Conservation (phyloP, 371 early-diverging fungal genomes). For the Funneliformis caledonium region DNA sequence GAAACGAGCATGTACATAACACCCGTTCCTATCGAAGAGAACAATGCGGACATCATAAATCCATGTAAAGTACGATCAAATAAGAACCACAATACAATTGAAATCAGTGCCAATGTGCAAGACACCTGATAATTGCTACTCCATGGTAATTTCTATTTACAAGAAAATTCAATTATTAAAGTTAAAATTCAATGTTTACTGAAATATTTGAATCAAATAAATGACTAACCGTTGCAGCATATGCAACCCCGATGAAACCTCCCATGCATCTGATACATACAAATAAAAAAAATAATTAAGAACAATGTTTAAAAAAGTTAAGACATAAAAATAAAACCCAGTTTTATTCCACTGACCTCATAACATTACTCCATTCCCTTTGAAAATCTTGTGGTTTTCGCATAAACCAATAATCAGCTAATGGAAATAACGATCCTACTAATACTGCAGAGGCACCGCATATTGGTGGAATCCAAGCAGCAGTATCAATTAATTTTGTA, state of each 20-base stretch:
- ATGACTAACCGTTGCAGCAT: constrained; percentile 51
- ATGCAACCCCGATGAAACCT: constrained; percentile 63
- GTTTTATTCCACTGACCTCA: constrained; percentile 45
- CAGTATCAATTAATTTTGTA: constrained; percentile 51
- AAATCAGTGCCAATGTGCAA: constrained; percentile 56
- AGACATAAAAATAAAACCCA: too few species aligned
- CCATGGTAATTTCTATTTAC: constrained; percentile 55
- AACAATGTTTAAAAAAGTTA: neutral
- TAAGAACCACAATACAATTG: constrained; percentile 62
- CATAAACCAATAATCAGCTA: constrained; percentile 51
- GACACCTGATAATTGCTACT: constrained; percentile 56
- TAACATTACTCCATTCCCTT: constrained; percentile 58
- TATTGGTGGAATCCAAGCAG: constrained; percentile 58
- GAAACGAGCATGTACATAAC: constrained; percentile 56
- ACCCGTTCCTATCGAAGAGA: constrained; percentile 57
- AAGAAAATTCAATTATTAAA: neutral
- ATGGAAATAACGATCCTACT: constrained; percentile 59
- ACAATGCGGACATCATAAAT: constrained; percentile 53
- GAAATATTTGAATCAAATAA: neutral
- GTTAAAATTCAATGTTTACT: neutral
- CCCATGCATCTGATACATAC: constrained; percentile 53
- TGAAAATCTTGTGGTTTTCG: constrained; percentile 43
- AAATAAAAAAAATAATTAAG: constrained; percentile 35
- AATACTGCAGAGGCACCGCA: constrained; percentile 57
- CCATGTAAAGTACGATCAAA: constrained; percentile 68